Evolutionary conservation across 139 green algal species (phyloP).

Genomic region (Haematococcus lacustris): DNA sequence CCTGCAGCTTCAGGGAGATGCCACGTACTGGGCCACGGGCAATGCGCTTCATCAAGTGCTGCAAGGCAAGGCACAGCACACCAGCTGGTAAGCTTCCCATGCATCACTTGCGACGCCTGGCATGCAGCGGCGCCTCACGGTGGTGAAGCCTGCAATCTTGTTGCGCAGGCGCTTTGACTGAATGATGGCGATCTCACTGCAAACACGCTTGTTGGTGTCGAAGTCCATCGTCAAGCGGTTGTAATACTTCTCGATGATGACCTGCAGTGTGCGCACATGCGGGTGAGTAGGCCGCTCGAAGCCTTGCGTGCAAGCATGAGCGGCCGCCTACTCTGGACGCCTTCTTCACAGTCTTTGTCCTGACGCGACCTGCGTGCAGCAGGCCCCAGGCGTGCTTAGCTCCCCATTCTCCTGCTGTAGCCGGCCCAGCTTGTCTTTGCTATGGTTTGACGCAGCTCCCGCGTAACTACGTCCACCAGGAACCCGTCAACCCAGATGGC

Average conservation of each 20-base stretch:
- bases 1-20: slow-evolving; percentile 99
- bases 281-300: no score
- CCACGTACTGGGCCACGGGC: slow-evolving; percentile 95
- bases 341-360: slow-evolving; percentile 99
- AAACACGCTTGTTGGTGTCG: slow-evolving; percentile 94
- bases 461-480: no score
- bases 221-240: slow-evolving; percentile 89
- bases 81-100: no score
- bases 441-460: no score
- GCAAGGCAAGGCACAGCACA: slow-evolving; percentile 18
- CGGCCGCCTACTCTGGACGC: slow-evolving; percentile 62
- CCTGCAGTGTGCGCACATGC: no score
- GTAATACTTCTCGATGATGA: slow-evolving; percentile 99
- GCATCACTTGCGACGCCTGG: no score
- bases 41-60: slow-evolving; percentile 99
- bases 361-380: slow-evolving; percentile 93
- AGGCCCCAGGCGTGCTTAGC: no score
- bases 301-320: no score
- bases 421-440: no score
- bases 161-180: slow-evolving; percentile 95
- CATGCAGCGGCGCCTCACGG: no score
- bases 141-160: slow-evolving; percentile 99
- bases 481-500: no score
- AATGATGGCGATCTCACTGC: slow-evolving; percentile 97
- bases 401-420: no score